Evolutionary conservation across 176 grass and related monocot genomes (phyloP).

Genomic region (Panicum miliaceum): DNA sequence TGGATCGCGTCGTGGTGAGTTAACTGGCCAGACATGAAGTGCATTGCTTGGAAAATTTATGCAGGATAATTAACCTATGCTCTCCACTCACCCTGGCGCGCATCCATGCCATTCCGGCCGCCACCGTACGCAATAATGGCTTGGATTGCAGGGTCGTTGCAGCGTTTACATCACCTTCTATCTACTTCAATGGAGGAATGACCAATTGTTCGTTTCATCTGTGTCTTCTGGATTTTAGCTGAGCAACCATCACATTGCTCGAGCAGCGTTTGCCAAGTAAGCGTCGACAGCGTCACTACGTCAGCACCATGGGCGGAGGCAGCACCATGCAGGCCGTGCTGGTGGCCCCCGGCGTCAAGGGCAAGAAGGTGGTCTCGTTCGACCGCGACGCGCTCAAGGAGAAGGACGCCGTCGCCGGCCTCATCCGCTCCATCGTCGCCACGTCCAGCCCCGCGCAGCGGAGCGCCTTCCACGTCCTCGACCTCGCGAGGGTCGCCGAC

Average conservation of each 20-base stretch:
- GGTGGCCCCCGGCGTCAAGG: constrained; percentile 43
- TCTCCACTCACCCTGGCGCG: too few relatives aligned
- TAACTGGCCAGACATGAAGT: too few relatives aligned
- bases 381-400: constrained; percentile 19
- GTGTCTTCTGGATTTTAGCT: background rate
- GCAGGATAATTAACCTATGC: too few relatives aligned
- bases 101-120: too few relatives aligned
- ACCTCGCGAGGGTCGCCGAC: constrained; percentile 40
- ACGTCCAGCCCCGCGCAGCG: background rate
- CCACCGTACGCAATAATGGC: too few relatives aligned
- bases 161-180: too few relatives aligned
- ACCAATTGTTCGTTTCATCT: too few relatives aligned
- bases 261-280: background rate
- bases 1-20: too few relatives aligned
- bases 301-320: constrained; percentile 33
- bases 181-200: too few relatives aligned
- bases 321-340: constrained; percentile 46
- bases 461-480: constrained; percentile 49
- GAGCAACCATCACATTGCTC: too few relatives aligned
- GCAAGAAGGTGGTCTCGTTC: constrained; percentile 35
- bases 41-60: too few relatives aligned
- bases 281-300: background rate
- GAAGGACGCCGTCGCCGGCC: constrained; percentile 14
- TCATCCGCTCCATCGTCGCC: constrained; percentile 31
- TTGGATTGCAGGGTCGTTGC: too few relatives aligned